These are phyloP conservation scores for Cruciata laevipes DNA, from an alignment of 257 asterid species.

Conservation along the genomic window DNA sequence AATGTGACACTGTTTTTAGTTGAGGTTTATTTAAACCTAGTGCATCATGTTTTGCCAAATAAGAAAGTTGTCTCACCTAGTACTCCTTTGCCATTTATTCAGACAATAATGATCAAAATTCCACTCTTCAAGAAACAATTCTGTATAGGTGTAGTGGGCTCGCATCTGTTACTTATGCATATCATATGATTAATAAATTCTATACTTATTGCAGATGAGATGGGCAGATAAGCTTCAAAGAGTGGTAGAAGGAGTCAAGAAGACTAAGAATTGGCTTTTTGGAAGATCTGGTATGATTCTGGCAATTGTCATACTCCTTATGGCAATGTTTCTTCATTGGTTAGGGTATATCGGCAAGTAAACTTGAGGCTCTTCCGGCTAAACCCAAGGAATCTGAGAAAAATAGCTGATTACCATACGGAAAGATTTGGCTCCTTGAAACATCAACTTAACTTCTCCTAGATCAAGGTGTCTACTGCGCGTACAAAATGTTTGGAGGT, in stretches of 20 bases:
- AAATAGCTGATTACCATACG: neutral
- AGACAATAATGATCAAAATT: neutral
- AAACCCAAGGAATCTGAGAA: neutral
- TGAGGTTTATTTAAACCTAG: neutral
- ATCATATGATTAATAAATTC: neutral
- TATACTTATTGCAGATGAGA: slow-evolving; percentile 49
- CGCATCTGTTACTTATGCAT: neutral
- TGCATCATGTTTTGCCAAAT: neutral
- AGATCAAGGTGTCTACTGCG: neutral
- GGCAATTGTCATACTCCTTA: slow-evolving; percentile 68
- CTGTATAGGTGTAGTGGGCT: too few species aligned
- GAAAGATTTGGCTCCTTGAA: neutral
- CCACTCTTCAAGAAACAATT: neutral
- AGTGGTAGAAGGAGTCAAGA: slow-evolving; percentile 73
- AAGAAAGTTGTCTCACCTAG: neutral
- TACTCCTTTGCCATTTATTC: neutral
- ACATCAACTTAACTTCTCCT: neutral
- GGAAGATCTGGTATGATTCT: slow-evolving; percentile 80
- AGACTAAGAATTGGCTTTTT: slow-evolving; percentile 78
- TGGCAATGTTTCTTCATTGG: slow-evolving; percentile 75
- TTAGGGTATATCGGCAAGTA: slow-evolving; percentile 64
- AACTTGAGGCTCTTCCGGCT: slow-evolving; percentile 5
- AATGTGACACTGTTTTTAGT: neutral
- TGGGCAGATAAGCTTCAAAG: slow-evolving; percentile 87
- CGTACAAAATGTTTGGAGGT: neutral